Percentiles rank a stretch among this genome's conserved stretches.
Conservation (phyloP, 1,139 yeast species). For the Pichia sp. region DNA sequence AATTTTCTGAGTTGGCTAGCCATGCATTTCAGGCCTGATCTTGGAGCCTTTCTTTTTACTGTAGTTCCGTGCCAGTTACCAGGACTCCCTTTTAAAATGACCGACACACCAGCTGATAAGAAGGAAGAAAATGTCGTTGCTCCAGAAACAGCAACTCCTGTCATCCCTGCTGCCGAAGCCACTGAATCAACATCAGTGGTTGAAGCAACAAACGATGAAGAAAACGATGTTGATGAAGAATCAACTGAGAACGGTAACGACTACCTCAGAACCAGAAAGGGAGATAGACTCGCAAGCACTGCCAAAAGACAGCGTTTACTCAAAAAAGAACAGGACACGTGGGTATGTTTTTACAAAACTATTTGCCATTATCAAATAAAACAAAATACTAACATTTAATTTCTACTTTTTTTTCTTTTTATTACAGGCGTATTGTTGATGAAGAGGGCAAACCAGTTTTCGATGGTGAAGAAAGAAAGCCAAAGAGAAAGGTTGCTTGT, state of each 20-base stretch:
- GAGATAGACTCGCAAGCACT: slow-evolving; percentile 37
- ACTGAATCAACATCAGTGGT: slow-evolving; percentile 16
- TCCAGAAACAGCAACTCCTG: slow-evolving; percentile 1
- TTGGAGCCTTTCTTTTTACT: too few species aligned
- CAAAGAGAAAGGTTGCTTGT: slow-evolving; percentile 88
- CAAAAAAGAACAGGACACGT: slow-evolving; percentile 44
- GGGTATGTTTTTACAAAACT: slow-evolving; percentile 44
- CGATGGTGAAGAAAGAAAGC: slow-evolving; percentile 57
- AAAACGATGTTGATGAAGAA: not conserved
- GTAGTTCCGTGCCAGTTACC: not conserved
- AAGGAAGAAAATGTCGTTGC: not conserved
- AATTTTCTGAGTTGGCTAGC: not conserved
- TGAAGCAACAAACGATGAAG: not conserved
- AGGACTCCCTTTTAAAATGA: not conserved
- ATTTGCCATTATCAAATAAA: not conserved
- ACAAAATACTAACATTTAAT: not conserved
- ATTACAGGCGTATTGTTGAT: slow-evolving; percentile 44
- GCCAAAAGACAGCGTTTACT: slow-evolving; percentile 37
- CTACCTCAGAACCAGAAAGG: slow-evolving; percentile 46
- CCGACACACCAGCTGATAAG: slow-evolving; percentile 1
- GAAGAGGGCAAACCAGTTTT: slow-evolving; percentile 57
- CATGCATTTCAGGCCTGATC: too few species aligned
- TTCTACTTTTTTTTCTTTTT: slow-evolving; percentile 1
- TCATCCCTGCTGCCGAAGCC: slow-evolving; percentile 8
- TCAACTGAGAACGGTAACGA: slow-evolving; percentile 31